phyloP scores from a whole-genome alignment of 371 early-diverging fungal genomes.

The Apophysomyces elegans region DNA sequence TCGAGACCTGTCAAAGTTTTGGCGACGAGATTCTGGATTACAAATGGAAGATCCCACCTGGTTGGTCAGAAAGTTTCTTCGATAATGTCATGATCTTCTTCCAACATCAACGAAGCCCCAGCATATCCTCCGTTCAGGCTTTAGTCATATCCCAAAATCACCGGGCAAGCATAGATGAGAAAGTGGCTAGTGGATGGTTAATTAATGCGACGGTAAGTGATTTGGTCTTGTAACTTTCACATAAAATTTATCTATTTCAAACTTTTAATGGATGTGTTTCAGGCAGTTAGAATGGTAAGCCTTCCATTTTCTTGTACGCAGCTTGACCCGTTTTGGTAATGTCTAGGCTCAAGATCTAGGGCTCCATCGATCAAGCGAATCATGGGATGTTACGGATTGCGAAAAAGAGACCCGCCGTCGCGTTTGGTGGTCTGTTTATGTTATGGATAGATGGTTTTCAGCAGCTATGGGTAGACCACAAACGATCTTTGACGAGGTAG shows the following conservation, averaged over 20 bases:
- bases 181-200: conserved; percentile 43
- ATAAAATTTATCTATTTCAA: background rate
- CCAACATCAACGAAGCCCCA: conserved; percentile 36
- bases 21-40: conserved; percentile 34
- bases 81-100: conserved; percentile 41
- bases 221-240: background rate
- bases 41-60: conserved; percentile 24
- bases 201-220: conserved; percentile 40
- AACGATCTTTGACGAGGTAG: conserved; percentile 51
- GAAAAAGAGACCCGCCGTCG: conserved; percentile 66
- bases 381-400: conserved; percentile 54
- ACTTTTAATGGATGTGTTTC: background rate
- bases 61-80: conserved; percentile 48
- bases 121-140: conserved; percentile 48
- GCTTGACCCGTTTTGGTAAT: background rate
- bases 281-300: conserved; percentile 39
- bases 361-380: conserved; percentile 61
- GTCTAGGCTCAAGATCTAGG: conserved; percentile 68
- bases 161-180: conserved; percentile 45
- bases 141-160: conserved; percentile 48
- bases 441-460: conserved; percentile 61
- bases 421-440: conserved; percentile 70
- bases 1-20: conserved; percentile 41
- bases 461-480: conserved; percentile 60
- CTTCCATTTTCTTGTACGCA: background rate